Conservation (phyloP, 2,329 filamentous ascomycete species). For the Ploettnerulaceae sp. region DNA sequence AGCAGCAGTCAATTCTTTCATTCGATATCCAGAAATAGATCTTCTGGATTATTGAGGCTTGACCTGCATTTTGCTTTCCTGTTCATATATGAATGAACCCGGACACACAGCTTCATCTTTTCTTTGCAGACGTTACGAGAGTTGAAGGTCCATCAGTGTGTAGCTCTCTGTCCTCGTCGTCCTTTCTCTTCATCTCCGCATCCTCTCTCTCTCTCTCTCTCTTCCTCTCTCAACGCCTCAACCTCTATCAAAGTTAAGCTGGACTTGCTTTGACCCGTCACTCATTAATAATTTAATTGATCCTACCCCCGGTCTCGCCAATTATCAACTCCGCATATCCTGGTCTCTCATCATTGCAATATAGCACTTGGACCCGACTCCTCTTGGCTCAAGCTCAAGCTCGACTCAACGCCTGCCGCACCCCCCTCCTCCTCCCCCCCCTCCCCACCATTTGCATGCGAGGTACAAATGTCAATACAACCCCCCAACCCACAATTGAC, state of each 20-base stretch:
- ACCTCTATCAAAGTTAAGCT: conserved; percentile 32
- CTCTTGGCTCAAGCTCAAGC: conserved; percentile 27
- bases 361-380: conserved; percentile 20
- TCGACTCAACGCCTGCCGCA: no score
- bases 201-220: conserved; percentile 15
- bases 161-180: conserved; percentile 22
- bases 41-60: conserved; percentile 34
- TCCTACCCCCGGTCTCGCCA: conserved; percentile 35
- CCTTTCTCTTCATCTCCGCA: conserved; percentile 17
- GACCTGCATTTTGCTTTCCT: conserved; percentile 18
- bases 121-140: conserved; percentile 20
- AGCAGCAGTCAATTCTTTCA: conserved; percentile 26
- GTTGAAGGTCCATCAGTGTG: conserved; percentile 28
- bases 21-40: conserved; percentile 41
- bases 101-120: conserved; percentile 21
- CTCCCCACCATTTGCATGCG: conserved; percentile 30
- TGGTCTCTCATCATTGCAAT: conserved; percentile 26
- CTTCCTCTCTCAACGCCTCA: conserved; percentile 31
- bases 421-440: no score
- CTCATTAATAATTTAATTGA: conserved; percentile 41
- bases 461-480: conserved; percentile 57
- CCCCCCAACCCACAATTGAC: conserved; percentile 52
- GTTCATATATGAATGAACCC: conserved; percentile 32
- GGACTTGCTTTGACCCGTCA: conserved; percentile 35
- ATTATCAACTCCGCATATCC: conserved; percentile 29